Conservation (phyloP, 805 yeast genomes). For the Priceomyces carsonii region DNA sequence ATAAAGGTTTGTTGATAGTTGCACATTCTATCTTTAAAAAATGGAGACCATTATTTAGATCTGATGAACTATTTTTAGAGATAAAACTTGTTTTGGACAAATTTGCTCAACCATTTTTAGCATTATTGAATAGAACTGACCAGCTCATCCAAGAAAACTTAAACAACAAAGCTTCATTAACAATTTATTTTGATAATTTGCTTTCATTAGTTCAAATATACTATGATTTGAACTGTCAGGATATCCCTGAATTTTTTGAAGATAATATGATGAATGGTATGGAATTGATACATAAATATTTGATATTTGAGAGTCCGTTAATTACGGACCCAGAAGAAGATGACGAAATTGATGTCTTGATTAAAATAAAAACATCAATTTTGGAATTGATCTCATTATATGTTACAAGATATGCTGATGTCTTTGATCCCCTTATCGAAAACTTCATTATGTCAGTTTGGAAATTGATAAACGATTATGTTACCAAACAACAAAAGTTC, state of each 20-base stretch:
- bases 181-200: slow-evolving; percentile 66
- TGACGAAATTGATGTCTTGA: slow-evolving; percentile 66
- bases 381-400: slow-evolving; percentile 85
- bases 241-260: slow-evolving; percentile 96
- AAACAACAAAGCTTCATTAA: slow-evolving; percentile 52
- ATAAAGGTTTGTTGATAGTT: slow-evolving; percentile 84
- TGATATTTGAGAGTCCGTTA: slow-evolving; percentile 57
- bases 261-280: slow-evolving; percentile 79
- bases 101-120: slow-evolving; percentile 77
- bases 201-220: slow-evolving; percentile 76
- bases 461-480: slow-evolving; percentile 62
- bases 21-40: slow-evolving; percentile 95
- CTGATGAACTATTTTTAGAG: slow-evolving; percentile 86
- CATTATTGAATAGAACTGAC: slow-evolving; percentile 69
- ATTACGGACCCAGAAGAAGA: slow-evolving; percentile 61
- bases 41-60: slow-evolving; percentile 93
- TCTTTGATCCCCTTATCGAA: slow-evolving; percentile 75
- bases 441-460: slow-evolving; percentile 81
- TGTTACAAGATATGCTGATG: slow-evolving; percentile 89
- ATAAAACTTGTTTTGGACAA: slow-evolving; percentile 83
- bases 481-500: slow-evolving; percentile 71
- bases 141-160: slow-evolving; percentile 50
- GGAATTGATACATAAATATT: slow-evolving; percentile 79
- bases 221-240: slow-evolving; percentile 95
- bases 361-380: slow-evolving; percentile 75